phyloP scores from a whole-genome alignment of 75 land plant genomes.

The Cupressus sempervirens region DNA sequence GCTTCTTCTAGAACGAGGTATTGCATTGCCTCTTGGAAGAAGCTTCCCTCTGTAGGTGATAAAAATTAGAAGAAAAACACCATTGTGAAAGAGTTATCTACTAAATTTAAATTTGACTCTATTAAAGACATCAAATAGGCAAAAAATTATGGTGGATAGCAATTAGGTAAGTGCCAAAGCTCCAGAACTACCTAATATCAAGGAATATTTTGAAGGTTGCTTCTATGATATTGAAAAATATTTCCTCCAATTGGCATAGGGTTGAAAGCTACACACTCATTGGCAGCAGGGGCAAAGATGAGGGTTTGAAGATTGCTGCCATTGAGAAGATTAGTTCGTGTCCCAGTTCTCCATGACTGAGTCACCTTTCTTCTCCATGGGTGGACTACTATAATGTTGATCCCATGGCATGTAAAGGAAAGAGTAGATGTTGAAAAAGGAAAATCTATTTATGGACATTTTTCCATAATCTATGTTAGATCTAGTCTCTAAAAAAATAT shows the following conservation, averaged over 20 bases:
- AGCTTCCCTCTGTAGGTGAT: constrained; percentile 41
- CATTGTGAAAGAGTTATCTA: constrained; percentile 18
- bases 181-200: constrained; percentile 23
- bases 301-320: too few relatives aligned
- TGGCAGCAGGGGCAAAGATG: too few relatives aligned
- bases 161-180: constrained; percentile 26
- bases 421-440: constrained; percentile 72
- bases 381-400: too few relatives aligned
- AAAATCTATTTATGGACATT: constrained; percentile 84
- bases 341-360: too few relatives aligned
- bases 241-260: too few relatives aligned
- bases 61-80: constrained; percentile 28
- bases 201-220: too few relatives aligned
- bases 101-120: constrained; percentile 21
- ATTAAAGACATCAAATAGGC: constrained; percentile 4
- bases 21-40: constrained; percentile 76
- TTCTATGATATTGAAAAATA: too few relatives aligned
- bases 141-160: constrained; percentile 9
- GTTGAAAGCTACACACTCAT: too few relatives aligned
- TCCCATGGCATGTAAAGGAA: too few relatives aligned
- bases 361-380: too few relatives aligned
- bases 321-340: too few relatives aligned
- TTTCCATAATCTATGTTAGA: constrained; percentile 83
- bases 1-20: constrained; percentile 39
- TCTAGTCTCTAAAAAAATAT: constrained; percentile 57